Percentiles rank a stretch among this genome's conserved stretches.
phyloP scores from a whole-genome alignment of 2,329 filamentous ascomycete species.

The Alternaria incomplexa region DNA sequence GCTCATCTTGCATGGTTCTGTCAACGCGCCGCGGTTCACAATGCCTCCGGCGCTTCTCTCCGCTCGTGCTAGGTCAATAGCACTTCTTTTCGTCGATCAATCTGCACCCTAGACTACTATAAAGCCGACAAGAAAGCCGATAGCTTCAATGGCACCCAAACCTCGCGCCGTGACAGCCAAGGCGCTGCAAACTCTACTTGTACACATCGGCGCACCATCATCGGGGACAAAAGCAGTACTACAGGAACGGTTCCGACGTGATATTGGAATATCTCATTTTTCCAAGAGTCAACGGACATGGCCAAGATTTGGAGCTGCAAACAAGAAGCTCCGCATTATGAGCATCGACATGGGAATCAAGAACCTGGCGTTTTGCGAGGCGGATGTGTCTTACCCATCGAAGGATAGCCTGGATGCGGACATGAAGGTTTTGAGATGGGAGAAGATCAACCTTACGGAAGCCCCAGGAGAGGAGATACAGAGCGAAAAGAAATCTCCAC shows the following conservation, averaged over 20 bases:
- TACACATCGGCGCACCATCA: constrained; percentile 64
- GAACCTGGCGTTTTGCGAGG: constrained; percentile 77
- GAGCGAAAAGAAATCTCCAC: background rate
- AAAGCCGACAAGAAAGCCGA: background rate
- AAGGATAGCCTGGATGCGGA: constrained; percentile 10
- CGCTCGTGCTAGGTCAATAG: background rate
- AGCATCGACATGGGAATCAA: constrained; percentile 86
- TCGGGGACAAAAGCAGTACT: constrained; percentile 67
- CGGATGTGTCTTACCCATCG: constrained; percentile 48
- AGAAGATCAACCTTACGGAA: constrained; percentile 36
- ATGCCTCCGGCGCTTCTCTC: background rate
- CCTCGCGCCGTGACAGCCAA: constrained; percentile 50
- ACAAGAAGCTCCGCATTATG: constrained; percentile 58
- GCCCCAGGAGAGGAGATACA: background rate
- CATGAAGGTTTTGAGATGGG: constrained; percentile 40
- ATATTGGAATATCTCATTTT: constrained; percentile 29
- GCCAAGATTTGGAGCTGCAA: background rate
- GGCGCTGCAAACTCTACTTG: constrained; percentile 65
- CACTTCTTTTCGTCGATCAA: background rate
- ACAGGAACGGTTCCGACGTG: constrained; percentile 56
- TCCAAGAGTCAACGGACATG: background rate
- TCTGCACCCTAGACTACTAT: background rate
- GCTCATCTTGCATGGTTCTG: background rate
- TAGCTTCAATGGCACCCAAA: constrained; percentile 21
- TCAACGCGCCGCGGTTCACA: background rate